Base-by-base conservation (phyloP, 129 eudicot species). In the Glebionis coronaria region DNA sequence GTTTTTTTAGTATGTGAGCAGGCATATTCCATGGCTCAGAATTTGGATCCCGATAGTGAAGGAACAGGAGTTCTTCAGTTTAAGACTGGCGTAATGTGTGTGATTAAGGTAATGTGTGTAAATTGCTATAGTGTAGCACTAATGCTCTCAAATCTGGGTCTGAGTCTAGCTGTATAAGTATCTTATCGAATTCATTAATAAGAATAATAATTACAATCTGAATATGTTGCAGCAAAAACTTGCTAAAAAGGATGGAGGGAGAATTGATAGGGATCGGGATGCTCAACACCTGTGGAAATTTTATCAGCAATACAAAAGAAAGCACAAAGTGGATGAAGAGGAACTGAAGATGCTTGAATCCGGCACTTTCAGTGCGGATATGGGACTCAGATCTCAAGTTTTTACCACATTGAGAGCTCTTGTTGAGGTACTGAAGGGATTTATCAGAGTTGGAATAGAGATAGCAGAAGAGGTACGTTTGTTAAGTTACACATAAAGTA, bases 51-150 rank as follows among this genome's bases (percentile, higher is more conserved):
- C 35, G 77, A 68, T 82, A 94, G 99, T 44, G 90, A 94, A 47
- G 99, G 99, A 19, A 84, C 97, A 87, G 99, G 99, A 70, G 99
- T 94, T 73, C 90, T 94, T 67, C 97, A 90, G 79, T 94, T 94
- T 64, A 94, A 94, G 82, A 90, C 97, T 15, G 99, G 99, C 44
- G 77, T 94, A 63, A 84, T 87, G 97, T 89, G 95, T 59, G 95
- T 89, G 52, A 94, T 94, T 70, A 94, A 94, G 97, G 99, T 94
- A 82, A 66, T 60, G 51, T 77, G 42, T 12, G 55, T 53, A 38
- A 40, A 27, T 54, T 23, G 5, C 45, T 51, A 55, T 7, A 52
- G 57, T 25, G 47, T 40, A 51, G 65, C 47, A 27, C 45, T 23
- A 62, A 38, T 38, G 23, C 28, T 46, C 21, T 42, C 13, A 15